Base-by-base conservation (phyloP, 1,139 yeast species). In the Debaryomyces psychrophilus region DNA sequence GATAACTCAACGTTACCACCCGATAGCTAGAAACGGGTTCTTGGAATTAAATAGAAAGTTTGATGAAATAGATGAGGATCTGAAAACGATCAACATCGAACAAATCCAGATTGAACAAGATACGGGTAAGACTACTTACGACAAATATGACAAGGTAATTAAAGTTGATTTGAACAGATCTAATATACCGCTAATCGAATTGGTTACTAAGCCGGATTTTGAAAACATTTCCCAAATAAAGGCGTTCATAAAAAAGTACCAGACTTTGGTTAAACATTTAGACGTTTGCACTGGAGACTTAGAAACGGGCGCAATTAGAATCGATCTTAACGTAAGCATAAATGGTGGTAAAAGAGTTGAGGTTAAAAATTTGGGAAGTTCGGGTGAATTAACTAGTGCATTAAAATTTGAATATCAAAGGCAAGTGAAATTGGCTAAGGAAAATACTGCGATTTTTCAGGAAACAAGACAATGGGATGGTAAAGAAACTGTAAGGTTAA, bases 381-480 rank as follows among this genome's bases (percentile, higher is more conserved):
- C 92, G 0, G 77, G 90, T 14, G 93, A 95, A 8, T 90, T 93
- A 23, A 73, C 80, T 18, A 81, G 80, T 48, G 97, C 99, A 0
- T 79, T 92, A 33, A 76, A 77, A 48, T 85, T 75, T 53, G 99
- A 93, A 63, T 89, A 82, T 57, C 62, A 67, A 27, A 74, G 99
- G 46, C 99, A 95, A 60, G 65, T 77, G 0, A 53, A 56, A 0
- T 59, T 72, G 23, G 60, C 83, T 8, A 51, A 65, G 45, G 50
- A 61, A 8, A 78, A 77, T 0, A 57, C 60, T 5, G 50, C 57
- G 0, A 64, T 84, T 1, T 52, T 47, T 1, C 82, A 83, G 50
- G 96, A 92, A 59, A 95, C 99, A 0, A 76, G 98, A 57, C 95
- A 96, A 12, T 93, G 97, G 97, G 84, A 85, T 60, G 97, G 97